These are phyloP conservation scores for Artomyces pyxidatus DNA, from an alignment of 768 basidiomycete genomes.

Conservation along the genomic window DNA sequence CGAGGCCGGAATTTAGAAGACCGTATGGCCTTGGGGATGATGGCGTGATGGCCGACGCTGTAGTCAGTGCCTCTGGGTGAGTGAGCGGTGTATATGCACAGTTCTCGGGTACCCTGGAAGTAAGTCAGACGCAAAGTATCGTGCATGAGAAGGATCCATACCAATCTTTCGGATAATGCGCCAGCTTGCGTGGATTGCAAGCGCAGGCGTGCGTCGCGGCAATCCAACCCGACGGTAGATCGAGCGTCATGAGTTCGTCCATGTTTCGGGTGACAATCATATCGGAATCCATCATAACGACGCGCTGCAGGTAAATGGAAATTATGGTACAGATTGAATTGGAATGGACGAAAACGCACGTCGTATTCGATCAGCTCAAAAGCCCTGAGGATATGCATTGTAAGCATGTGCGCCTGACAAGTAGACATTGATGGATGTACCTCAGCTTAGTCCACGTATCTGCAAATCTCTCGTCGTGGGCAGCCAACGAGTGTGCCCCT, in stretches of 20 bases:
- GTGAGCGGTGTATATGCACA: slow-evolving; percentile 65
- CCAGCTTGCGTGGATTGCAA: slow-evolving; percentile 82
- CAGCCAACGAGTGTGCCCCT: slow-evolving; percentile 28
- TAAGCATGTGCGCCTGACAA: not conserved
- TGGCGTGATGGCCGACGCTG: slow-evolving; percentile 33
- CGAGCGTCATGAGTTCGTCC: slow-evolving; percentile 59
- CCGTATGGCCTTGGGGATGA: slow-evolving; percentile 62
- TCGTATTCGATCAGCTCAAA: slow-evolving; percentile 67
- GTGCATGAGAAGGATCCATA: slow-evolving; percentile 21
- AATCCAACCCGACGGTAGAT: slow-evolving; percentile 61
- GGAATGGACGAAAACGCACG: slow-evolving; percentile 27
- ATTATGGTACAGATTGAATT: not conserved
- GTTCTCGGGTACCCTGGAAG: slow-evolving; percentile 78
- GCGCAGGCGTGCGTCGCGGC: slow-evolving; percentile 88
- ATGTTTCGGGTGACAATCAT: slow-evolving; percentile 81
- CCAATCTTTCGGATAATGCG: slow-evolving; percentile 91
- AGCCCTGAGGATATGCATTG: slow-evolving; percentile 26
- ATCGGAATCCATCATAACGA: slow-evolving; percentile 81
- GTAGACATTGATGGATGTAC: slow-evolving; percentile 20
- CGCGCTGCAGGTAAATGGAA: slow-evolving; percentile 35
- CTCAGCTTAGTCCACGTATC: slow-evolving; percentile 63
- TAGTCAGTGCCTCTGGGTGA: slow-evolving; percentile 37
- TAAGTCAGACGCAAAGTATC: not conserved
- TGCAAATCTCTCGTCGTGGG: slow-evolving; percentile 39
- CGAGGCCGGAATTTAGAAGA: slow-evolving; percentile 86